Conservation (phyloP, 2,329 filamentous ascomycete genomes). For the Xylariaceae sp. region DNA sequence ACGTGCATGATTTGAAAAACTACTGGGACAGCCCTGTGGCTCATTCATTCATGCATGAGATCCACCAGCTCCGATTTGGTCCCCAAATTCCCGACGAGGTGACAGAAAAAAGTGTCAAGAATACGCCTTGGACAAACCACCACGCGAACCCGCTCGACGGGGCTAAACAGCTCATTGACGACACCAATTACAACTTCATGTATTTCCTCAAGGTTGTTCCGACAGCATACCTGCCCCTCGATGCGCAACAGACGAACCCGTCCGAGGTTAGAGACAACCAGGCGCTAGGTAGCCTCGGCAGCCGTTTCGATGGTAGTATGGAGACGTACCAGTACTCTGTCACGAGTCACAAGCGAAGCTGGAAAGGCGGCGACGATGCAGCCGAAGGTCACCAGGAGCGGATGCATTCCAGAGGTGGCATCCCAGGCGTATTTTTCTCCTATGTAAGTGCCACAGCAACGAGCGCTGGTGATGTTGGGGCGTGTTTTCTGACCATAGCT, state of each 20-base stretch:
- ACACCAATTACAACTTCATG: slow-evolving; percentile 93
- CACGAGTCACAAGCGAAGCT: slow-evolving; percentile 88
- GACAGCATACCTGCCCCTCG: slow-evolving; percentile 88
- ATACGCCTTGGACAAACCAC: slow-evolving; percentile 73
- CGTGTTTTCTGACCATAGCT: slow-evolving; percentile 1
- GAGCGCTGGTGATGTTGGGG: neutral
- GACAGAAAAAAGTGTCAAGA: slow-evolving; percentile 49
- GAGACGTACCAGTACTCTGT: slow-evolving; percentile 99
- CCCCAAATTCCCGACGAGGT: slow-evolving; percentile 77
- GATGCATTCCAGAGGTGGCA: slow-evolving; percentile 81
- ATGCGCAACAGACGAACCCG: slow-evolving; percentile 56
- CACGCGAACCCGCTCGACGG: slow-evolving; percentile 87
- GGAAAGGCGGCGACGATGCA: slow-evolving; percentile 76
- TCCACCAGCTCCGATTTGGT: slow-evolving; percentile 88
- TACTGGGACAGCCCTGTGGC: slow-evolving; percentile 72
- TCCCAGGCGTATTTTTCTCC: slow-evolving; percentile 97
- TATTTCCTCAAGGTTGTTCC: slow-evolving; percentile 99
- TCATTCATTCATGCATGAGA: slow-evolving; percentile 83
- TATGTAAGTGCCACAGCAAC: slow-evolving; percentile 59
- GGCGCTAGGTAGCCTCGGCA: slow-evolving; percentile 62
- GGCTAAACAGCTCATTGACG: slow-evolving; percentile 67
- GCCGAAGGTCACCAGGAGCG: slow-evolving; percentile 89
- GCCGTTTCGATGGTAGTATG: slow-evolving; percentile 67
- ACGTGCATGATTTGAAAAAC: slow-evolving; percentile 95
- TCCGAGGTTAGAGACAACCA: slow-evolving; percentile 41